Base-by-base conservation (phyloP, 2,329 filamentous ascomycete species). In the Diaporthe nobilis region DNA sequence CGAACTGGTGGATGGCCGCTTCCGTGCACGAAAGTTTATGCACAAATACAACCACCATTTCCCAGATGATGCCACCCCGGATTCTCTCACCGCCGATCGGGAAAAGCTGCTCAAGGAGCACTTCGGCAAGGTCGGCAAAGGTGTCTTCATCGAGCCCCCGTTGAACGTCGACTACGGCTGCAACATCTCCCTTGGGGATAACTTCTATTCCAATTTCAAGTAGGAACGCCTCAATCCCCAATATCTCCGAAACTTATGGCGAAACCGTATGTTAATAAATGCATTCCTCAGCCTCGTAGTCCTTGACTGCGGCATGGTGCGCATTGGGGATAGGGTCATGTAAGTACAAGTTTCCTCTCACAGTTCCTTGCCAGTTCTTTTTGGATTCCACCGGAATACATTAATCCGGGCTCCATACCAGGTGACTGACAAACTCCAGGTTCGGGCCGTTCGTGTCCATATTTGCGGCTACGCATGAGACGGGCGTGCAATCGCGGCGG, bases 381-480 rank as follows among this genome's bases (percentile, higher is more conserved):
- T 39, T 39, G 2, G 10, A 13, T 15, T 39, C 12, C 4, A 13
- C 37, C 37, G 12, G 3, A 13, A 39, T 39, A 12, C 10, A 13
- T 39, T 15, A 5, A 13, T 13, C 10, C 4, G 12, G 12, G 12
- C 12, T 39, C 37, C 37, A 13, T 39, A 13, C 1, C 37, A 39
- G 12, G 37, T 39, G 37, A 4, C 37, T 39, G 37, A 39, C 12
- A 15, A 3, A 39, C 12, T 13, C 2, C 12, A 39, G 37, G 37
- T 88, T 96, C 73, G 94, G 93, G 0, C 93, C 94, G 0, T 92
- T 92, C 79, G 93, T 96, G 0, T 90, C 87, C 68, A 89, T 97
- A 73, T 94, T 91, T 81, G 90, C 91, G 2, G 94, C 90, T 1
- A 93, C 91, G 0, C 94, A 97, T 82, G 93, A 94, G 67, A 86